phyloP scores from a whole-genome alignment of 2,329 filamentous ascomycete species.

The Dactylellina leptospora region DNA sequence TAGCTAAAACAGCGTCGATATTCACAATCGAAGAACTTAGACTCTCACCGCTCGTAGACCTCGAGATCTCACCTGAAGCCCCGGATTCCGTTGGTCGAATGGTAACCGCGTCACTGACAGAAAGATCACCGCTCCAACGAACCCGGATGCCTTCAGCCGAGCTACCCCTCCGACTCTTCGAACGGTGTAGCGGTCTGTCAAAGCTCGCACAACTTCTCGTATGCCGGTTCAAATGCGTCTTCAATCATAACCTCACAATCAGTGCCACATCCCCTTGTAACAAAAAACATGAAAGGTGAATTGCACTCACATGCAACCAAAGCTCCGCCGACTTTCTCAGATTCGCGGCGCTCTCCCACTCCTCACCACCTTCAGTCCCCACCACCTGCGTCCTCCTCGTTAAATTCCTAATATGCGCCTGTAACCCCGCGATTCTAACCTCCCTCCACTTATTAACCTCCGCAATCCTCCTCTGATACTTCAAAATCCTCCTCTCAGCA shows the following conservation, averaged over 20 bases:
- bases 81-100: conserved; percentile 41
- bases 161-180: conserved; percentile 23
- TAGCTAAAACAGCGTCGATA: conserved; percentile 40
- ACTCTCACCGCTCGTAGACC: conserved; percentile 24
- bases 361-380: conserved; percentile 6
- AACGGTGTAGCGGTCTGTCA: conserved; percentile 33
- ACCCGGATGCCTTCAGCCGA: conserved; percentile 34
- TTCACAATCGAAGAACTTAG: conserved; percentile 31
- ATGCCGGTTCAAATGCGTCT: conserved; percentile 43
- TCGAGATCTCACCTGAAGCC: conserved; percentile 36
- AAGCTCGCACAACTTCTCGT: conserved; percentile 34
- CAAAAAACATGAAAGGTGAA: background rate
- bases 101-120: conserved; percentile 32
- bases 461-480: conserved; percentile 13
- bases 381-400: conserved; percentile 28
- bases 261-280: background rate
- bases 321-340: conserved; percentile 40
- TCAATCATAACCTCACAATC: background rate
- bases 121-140: conserved; percentile 49
- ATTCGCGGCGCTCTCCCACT: conserved; percentile 1
- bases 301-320: conserved; percentile 49
- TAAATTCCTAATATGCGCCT: conserved; percentile 32
- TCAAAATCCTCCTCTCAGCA: conserved; percentile 22
- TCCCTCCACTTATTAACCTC: conserved; percentile 11
- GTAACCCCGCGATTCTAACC: conserved; percentile 16